Evolutionary conservation across 352 stramenopile species (phyloP), one percentile per base, ranked within the genome.

Genomic region (Globisporangium echinulatum): DNA sequence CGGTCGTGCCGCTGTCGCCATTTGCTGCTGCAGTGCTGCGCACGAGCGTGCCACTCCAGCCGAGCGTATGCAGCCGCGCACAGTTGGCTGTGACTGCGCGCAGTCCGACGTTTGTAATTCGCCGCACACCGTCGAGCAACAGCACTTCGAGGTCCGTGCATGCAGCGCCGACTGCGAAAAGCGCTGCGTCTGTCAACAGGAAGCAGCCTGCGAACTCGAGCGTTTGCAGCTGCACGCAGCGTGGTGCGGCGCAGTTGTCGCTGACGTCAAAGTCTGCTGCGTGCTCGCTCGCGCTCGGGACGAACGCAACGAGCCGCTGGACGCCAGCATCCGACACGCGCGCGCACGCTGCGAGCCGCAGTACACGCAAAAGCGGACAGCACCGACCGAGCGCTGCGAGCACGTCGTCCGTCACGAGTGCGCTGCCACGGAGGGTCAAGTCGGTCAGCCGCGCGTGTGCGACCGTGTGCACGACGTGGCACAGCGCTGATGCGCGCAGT

Each of bases 121-220:
- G 76, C 15, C 76, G 72, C 5, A 93, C 69, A 0, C 84, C 84
- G 43, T 90, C 75, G 0, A 90, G 54, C n/a, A 74, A 54, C 17
- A 93, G 55, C n/a, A 59, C 68, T 25, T 70, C 51, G 5, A 93
- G 73, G 13, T 63, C 55, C 5, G 52, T 1, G 25, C 84, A 92
- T 9, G 68, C 56, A 1, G 58, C 39, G 0, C 69, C 77, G 8
- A 93, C 49, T 0, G 66, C 61, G 10, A 53, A 60, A 36, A 90
- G 54, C 1, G 75, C 72, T 43, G 57, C 69, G 56, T 72, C 79
- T 5, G 79, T 92, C 52, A 93, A 56, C 46, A 70, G 78, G 55
- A 83, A 86, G 55, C 84, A 93, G 19, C 82, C 84, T 7, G 76
- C 68, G 46, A 93, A 64, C 13, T 93, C 79, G 11, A 93, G 59